Conservation (phyloP, 108 stramenopile genomes). For the Epithemia pelagica region DNA sequence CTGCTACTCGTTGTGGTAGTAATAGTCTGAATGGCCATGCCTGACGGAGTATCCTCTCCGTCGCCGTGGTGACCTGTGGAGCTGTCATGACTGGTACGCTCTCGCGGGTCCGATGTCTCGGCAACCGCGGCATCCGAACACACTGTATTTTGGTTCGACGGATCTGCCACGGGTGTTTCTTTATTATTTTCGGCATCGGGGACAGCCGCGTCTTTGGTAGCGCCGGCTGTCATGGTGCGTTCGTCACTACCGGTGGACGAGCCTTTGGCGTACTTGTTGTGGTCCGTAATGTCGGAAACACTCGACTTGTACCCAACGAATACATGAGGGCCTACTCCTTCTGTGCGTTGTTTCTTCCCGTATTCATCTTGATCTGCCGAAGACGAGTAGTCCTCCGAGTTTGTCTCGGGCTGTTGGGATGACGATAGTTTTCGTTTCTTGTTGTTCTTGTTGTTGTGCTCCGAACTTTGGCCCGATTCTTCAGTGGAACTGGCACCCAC, state of each 20-base stretch:
- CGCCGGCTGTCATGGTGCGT: not conserved
- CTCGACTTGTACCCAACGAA: slow-evolving; percentile 27
- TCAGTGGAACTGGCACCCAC: not conserved
- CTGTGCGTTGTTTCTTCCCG: slow-evolving; percentile 7
- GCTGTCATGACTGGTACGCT: not conserved
- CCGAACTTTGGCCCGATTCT: not conserved
- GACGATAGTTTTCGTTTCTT: not conserved
- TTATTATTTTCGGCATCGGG: not conserved
- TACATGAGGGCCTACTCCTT: slow-evolving; percentile 16
- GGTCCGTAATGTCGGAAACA: slow-evolving; percentile 69
- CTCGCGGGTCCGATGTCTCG: slow-evolving; percentile 1
- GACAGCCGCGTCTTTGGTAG: not conserved
- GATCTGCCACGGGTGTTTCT: not conserved
- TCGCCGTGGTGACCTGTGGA: slow-evolving; percentile 11
- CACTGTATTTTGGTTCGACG: not conserved
- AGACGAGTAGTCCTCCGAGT: slow-evolving; percentile 14
- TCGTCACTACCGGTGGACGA: not conserved
- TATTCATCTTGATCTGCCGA: slow-evolving; percentile 21
- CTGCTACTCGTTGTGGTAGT: slow-evolving; percentile 32
- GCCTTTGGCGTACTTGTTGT: slow-evolving; percentile 39
- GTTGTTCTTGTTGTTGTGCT: not conserved
- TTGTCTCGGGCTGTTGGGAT: not conserved
- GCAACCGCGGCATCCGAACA: slow-evolving; percentile 7
- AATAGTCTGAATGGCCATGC: not conserved
- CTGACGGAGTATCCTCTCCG: not conserved